Conservation (phyloP, 2,329 filamentous ascomycete species). For the Ophiocordyceps camponoti-floridani region DNA sequence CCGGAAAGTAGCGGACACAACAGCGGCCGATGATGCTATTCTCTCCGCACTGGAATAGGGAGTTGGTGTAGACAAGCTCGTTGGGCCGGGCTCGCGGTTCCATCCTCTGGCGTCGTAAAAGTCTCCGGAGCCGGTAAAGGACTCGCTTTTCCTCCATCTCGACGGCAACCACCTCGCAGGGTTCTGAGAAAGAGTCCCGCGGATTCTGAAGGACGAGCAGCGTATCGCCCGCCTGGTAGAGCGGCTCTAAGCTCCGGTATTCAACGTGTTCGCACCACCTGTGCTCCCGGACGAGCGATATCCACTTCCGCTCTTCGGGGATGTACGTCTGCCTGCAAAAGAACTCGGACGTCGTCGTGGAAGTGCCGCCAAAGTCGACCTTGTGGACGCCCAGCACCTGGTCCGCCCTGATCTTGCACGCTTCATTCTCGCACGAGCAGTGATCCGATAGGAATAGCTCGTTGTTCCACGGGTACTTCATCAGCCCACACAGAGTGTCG, state of each 20-base stretch:
- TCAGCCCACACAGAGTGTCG: conserved; percentile 51
- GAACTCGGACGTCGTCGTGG: conserved; percentile 29
- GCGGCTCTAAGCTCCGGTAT: conserved; percentile 3
- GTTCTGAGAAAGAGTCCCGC: conserved; percentile 28
- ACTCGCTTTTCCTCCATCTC: conserved; percentile 5
- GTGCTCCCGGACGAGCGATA: conserved; percentile 36
- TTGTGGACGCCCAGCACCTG: conserved; percentile 39
- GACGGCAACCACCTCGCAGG: conserved; percentile 35
- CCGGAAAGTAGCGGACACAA: conserved; percentile 35
- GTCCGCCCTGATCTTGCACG: conserved; percentile 25
- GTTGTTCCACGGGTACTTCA: conserved; percentile 50
- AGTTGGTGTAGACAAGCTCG: conserved; percentile 38
- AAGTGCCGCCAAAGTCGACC: conserved; percentile 37
- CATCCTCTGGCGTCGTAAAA: conserved; percentile 29
- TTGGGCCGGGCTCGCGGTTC: conserved; percentile 28
- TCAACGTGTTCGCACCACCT: conserved; percentile 28
- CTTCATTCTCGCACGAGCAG: conserved; percentile 45
- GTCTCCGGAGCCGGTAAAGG: conserved; percentile 24
- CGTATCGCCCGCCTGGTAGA: conserved; percentile 37
- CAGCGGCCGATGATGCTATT: conserved; percentile 36
- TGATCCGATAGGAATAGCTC: conserved; percentile 65
- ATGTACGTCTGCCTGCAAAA: conserved; percentile 58
- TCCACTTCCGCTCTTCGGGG: conserved; percentile 40
- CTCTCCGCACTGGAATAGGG: conserved; percentile 17
- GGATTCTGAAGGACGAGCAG: conserved; percentile 26